A percentile compares a stretch with the other conserved stretches of the same genome.
phyloP scores from a whole-genome alignment of 2,329 filamentous ascomycete species.

The Talaromyces sp. region DNA sequence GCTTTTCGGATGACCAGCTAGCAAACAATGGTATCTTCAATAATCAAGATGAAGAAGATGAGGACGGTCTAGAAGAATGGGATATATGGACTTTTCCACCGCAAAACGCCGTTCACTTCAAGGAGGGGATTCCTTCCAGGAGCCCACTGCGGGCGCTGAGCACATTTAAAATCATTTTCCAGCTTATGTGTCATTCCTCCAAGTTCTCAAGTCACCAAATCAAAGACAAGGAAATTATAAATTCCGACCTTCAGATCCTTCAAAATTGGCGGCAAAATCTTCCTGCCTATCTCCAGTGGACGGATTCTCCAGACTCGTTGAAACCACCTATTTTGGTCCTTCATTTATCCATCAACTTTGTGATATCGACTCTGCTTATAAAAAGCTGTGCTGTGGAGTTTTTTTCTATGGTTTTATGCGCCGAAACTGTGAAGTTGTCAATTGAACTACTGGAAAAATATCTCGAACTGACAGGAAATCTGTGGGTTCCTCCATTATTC shows the following conservation, averaged over 20 bases:
- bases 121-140: neutral
- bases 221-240: neutral
- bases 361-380: neutral
- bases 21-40: neutral
- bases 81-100: neutral
- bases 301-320: neutral
- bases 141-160: constrained; percentile 2
- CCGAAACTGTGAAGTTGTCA: neutral
- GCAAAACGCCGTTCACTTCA: neutral
- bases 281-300: constrained; percentile 2
- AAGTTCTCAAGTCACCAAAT: neutral
- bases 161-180: neutral
- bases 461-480: neutral
- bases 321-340: constrained; percentile 7
- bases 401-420: neutral
- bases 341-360: constrained; percentile 3
- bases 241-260: neutral
- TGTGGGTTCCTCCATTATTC: neutral
- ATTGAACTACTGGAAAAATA: neutral
- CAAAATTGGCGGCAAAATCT: neutral
- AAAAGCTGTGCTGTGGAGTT: neutral
- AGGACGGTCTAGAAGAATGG: constrained; percentile 7
- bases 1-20: neutral
- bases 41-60: neutral
- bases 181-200: neutral